Percentiles rank a stretch among this genome's conserved stretches.
These are phyloP conservation scores for Aureobasidium musti DNA, from an alignment of 2,329 filamentous ascomycete species.

Conservation along the genomic window DNA sequence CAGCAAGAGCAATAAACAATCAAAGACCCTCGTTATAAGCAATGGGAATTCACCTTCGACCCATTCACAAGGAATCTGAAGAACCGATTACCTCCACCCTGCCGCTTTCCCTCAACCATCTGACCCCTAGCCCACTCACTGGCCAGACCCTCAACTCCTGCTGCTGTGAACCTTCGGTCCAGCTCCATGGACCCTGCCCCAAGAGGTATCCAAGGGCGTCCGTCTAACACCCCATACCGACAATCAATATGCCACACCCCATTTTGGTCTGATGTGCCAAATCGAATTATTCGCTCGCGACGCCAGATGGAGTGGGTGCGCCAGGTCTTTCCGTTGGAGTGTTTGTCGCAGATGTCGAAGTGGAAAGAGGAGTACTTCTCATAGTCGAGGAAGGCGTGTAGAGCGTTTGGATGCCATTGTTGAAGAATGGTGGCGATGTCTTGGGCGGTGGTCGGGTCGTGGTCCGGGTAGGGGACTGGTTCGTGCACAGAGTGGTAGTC, in stretches of 20 bases:
- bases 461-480: no score
- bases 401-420: slow-evolving; percentile 7
- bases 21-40: neutral
- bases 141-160: neutral
- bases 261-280: neutral
- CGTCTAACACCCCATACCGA: neutral
- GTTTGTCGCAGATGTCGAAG: neutral
- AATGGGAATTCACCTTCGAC: neutral
- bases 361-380: neutral
- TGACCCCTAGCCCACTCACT: neutral
- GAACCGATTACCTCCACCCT: neutral
- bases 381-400: neutral
- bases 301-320: neutral
- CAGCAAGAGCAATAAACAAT: no score
- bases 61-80: neutral
- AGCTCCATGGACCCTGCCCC: neutral
- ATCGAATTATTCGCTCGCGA: neutral
- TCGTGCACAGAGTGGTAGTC: neutral
- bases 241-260: neutral
- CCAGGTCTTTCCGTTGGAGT: neutral
- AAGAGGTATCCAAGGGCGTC: neutral
- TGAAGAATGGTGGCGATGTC: neutral
- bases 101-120: neutral
- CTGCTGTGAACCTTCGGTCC: neutral
- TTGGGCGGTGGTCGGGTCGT: no score